Conservation (phyloP, 1,139 yeast species). For the Nakaseomyces sp. region DNA sequence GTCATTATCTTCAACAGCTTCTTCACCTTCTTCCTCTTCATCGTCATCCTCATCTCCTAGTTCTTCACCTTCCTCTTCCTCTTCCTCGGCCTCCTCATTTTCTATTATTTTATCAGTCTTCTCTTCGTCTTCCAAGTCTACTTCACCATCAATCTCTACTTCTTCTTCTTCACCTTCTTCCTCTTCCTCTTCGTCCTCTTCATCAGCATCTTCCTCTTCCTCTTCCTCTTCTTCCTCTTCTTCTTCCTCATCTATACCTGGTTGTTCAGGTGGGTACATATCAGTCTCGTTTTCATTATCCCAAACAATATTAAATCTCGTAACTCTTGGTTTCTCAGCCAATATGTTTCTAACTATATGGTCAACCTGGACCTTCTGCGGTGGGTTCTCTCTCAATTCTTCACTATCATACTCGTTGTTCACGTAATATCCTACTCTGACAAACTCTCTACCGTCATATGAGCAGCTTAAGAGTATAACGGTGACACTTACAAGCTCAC, state of each 20-base stretch:
- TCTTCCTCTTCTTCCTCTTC: slow-evolving; percentile 52
- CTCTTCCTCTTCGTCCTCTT: slow-evolving; percentile 42
- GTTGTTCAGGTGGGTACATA: slow-evolving; percentile 73
- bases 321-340: slow-evolving; percentile 96
- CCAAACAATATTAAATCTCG: slow-evolving; percentile 95
- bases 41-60: slow-evolving; percentile 14
- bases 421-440: slow-evolving; percentile 93
- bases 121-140: slow-evolving; percentile 31
- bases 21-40: slow-evolving; percentile 15
- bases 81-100: slow-evolving; percentile 28
- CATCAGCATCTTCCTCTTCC: slow-evolving; percentile 46
- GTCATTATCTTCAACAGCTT: slow-evolving; percentile 15
- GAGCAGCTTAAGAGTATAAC: slow-evolving; percentile 88
- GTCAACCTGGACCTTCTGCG: slow-evolving; percentile 81
- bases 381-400: slow-evolving; percentile 89
- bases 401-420: slow-evolving; percentile 93
- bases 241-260: slow-evolving; percentile 46
- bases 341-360: slow-evolving; percentile 88
- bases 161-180: slow-evolving; percentile 36
- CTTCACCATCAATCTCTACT: slow-evolving; percentile 34
- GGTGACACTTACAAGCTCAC: slow-evolving; percentile 89
- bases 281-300: slow-evolving; percentile 53
- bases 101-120: slow-evolving; percentile 26
- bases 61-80: slow-evolving; percentile 24
- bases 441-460: slow-evolving; percentile 88